Evolutionary conservation across 768 basidiomycete genomes (phyloP).

Genomic region (Rhodotorula diobovata): DNA sequence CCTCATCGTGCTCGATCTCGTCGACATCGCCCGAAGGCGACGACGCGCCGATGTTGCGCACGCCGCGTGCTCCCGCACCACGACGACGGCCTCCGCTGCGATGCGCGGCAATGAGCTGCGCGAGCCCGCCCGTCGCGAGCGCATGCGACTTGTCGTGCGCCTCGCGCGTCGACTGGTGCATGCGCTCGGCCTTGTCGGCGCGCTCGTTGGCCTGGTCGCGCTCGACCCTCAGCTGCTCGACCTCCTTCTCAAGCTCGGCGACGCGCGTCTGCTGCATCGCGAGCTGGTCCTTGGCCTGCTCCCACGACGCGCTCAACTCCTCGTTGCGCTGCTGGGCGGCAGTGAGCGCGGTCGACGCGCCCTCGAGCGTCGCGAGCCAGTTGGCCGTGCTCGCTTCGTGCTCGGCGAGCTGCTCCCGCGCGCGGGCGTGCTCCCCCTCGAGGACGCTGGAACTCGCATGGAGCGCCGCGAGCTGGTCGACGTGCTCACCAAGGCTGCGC

Average conservation of each 20-base stretch:
- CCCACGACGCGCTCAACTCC: constrained; percentile 71
- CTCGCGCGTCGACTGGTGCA: constrained; percentile 32
- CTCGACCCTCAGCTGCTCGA: constrained; percentile 23
- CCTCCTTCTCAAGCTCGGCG: constrained; percentile 31
- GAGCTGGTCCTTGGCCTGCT: constrained; percentile 66
- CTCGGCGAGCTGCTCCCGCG: constrained; percentile 67
- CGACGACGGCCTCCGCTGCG: not conserved
- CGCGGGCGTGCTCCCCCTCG: constrained; percentile 67
- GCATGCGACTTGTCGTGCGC: constrained; percentile 35
- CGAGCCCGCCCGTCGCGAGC: constrained; percentile 33
- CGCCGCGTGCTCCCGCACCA: too few species aligned
- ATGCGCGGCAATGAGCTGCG: constrained; percentile 25
- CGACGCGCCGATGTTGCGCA: not conserved
- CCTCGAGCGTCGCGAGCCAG: constrained; percentile 80
- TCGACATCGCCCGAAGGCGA: too few species aligned
- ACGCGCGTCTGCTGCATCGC: constrained; percentile 47
- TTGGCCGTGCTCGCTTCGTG: constrained; percentile 67
- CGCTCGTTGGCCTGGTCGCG: not conserved
- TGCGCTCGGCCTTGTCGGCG: constrained; percentile 33
- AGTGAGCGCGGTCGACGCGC: constrained; percentile 70
- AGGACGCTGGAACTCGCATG: constrained; percentile 63
- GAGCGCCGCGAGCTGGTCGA: constrained; percentile 67
- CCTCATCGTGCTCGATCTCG: not conserved
- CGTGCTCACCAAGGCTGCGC: constrained; percentile 65
- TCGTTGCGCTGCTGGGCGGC: constrained; percentile 70